A percentile compares a stretch with the other conserved stretches of the same genome.
phyloP scores from a whole-genome alignment of 2,329 filamentous ascomycete species.

The Fonsecaea monophora region DNA sequence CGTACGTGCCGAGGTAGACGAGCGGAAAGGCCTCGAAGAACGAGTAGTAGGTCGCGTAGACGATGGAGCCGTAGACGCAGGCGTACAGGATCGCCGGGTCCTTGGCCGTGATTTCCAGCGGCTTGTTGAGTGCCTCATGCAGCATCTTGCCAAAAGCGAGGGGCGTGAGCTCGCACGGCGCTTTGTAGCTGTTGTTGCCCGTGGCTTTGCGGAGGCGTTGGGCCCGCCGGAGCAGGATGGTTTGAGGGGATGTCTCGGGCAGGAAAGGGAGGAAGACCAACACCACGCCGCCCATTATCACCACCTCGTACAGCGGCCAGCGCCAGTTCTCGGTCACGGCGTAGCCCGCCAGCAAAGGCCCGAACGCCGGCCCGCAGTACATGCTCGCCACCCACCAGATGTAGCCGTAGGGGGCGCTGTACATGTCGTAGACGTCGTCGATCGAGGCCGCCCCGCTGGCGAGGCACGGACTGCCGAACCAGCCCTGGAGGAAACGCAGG shows the following conservation, averaged over 20 bases:
- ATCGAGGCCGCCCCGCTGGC: conserved; percentile 62
- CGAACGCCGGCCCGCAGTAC: conserved; percentile 41
- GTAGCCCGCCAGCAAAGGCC: conserved; percentile 64
- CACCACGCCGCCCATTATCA: conserved; percentile 66
- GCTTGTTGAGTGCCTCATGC: conserved; percentile 28
- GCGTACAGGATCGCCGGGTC: conserved; percentile 69
- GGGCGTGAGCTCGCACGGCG: conserved; percentile 63
- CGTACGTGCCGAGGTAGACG: conserved; percentile 66
- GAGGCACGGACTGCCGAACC: conserved; percentile 70
- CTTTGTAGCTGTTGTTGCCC: conserved; percentile 49
- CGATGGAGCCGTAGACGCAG: conserved; percentile 66
- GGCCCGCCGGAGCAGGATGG: conserved; percentile 67
- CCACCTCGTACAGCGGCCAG: conserved; percentile 65
- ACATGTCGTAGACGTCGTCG: conserved; percentile 58
- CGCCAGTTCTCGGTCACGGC: conserved; percentile 64
- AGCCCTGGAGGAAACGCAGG: conserved; percentile 68
- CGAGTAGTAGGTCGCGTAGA: conserved; percentile 56
- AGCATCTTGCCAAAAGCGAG: conserved; percentile 62
- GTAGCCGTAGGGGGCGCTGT: conserved; percentile 64
- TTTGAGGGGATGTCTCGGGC: conserved; percentile 67
- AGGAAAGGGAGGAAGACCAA: conserved; percentile 66
- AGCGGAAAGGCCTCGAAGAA: conserved; percentile 73
- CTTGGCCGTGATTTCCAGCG: conserved; percentile 52
- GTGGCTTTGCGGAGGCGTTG: conserved; percentile 65
- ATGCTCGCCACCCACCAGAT: conserved; percentile 62